Evolutionary conservation across 1,284 basidiomycete species (phyloP).

Genomic region (Puccinia sorghi): DNA sequence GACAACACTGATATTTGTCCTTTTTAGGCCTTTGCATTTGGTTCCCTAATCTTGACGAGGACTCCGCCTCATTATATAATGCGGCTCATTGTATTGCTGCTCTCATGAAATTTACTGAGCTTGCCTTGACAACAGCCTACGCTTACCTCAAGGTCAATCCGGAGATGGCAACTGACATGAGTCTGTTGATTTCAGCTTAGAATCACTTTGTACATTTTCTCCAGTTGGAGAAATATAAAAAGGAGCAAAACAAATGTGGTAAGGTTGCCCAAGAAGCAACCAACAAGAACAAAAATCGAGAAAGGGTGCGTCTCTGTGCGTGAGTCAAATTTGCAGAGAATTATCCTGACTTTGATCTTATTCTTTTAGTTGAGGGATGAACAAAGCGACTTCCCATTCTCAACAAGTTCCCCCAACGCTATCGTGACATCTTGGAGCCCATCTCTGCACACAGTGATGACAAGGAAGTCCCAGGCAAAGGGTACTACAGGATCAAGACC

Average conservation of each 20-base stretch:
- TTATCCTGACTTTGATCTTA: background rate
- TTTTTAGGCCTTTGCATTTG: background rate
- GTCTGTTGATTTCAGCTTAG: slow-evolving; percentile 17
- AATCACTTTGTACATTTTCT: slow-evolving; percentile 43
- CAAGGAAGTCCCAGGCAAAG: slow-evolving; percentile 18
- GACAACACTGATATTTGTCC: no score
- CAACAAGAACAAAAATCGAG: background rate
- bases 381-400: background rate
- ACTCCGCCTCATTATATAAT: slow-evolving; percentile 12
- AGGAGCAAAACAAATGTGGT: slow-evolving; percentile 8
- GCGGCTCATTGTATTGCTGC: slow-evolving; percentile 32
- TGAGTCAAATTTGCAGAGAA: no score
- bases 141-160: slow-evolving; percentile 21
- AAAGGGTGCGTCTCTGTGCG: no score
- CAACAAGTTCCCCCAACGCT: slow-evolving; percentile 26
- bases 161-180: slow-evolving; percentile 8
- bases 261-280: slow-evolving; percentile 19
- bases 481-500: slow-evolving; percentile 21
- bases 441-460: slow-evolving; percentile 36
- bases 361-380: background rate
- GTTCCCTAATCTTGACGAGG: background rate
- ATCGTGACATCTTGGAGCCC: background rate
- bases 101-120: slow-evolving; percentile 12
- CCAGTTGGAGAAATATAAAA: background rate
- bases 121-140: background rate